Conservation (phyloP, 2,329 filamentous ascomycete genomes). For the Diaporthe amygdali region DNA sequence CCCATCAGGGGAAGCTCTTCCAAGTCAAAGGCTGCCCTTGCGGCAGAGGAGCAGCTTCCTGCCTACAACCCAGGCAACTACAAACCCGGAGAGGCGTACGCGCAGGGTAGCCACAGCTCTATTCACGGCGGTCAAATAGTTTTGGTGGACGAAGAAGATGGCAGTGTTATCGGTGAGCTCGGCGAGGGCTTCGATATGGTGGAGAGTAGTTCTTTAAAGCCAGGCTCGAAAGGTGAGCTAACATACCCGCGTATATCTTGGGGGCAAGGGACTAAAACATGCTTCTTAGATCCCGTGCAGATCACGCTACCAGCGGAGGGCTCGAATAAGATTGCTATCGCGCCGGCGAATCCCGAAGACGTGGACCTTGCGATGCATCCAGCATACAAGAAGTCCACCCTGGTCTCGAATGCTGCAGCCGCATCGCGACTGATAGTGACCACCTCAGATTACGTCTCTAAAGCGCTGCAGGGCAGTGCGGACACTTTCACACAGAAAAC, state of each 20-base stretch:
- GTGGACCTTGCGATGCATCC: slow-evolving; percentile 82
- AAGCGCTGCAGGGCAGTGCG: slow-evolving; percentile 77
- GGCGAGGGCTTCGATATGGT: slow-evolving; percentile 81
- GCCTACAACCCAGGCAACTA: slow-evolving; percentile 85
- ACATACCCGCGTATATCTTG: not conserved
- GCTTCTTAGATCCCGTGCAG: slow-evolving; percentile 72
- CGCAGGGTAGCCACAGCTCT: slow-evolving; percentile 62
- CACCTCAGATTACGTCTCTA: slow-evolving; percentile 79
- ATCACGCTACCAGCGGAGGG: slow-evolving; percentile 75
- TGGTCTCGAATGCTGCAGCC: slow-evolving; percentile 85
- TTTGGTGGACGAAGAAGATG: slow-evolving; percentile 93
- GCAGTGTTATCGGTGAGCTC: slow-evolving; percentile 91
- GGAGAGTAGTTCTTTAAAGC: slow-evolving; percentile 76
- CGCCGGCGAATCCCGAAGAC: slow-evolving; percentile 72
- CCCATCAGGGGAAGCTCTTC: slow-evolving; percentile 19
- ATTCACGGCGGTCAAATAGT: slow-evolving; percentile 79
- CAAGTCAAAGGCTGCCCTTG: slow-evolving; percentile 45
- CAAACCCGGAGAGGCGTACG: slow-evolving; percentile 80
- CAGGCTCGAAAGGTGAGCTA: slow-evolving; percentile 85
- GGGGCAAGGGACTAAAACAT: slow-evolving; percentile 20
- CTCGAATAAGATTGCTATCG: slow-evolving; percentile 67
- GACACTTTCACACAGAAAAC: slow-evolving; percentile 82
- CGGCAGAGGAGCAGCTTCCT: slow-evolving; percentile 52
- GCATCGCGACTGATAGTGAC: slow-evolving; percentile 94
- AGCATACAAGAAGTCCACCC: slow-evolving; percentile 84